A percentile compares a stretch with the other conserved stretches of the same genome.
Evolutionary conservation across 352 stramenopile genomes (phyloP).

Genomic region (Globisporangium iwayamae): DNA sequence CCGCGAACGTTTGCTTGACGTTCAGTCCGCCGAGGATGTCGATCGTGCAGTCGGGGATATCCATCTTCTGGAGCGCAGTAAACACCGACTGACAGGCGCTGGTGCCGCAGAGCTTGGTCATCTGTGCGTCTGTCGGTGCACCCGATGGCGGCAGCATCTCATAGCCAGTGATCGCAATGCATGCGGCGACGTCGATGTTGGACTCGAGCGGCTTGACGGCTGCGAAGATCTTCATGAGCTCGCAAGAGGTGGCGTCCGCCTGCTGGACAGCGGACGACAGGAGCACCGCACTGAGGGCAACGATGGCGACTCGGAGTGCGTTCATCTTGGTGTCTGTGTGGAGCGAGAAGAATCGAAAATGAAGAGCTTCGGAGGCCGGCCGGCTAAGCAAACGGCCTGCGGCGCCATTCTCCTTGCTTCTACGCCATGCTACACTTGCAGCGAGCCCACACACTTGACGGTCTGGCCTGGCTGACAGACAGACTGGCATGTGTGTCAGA

Average conservation of each 20-base stretch:
- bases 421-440: neutral
- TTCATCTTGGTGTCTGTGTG: constrained; percentile 9
- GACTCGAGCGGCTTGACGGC: constrained; percentile 31
- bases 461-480: too few relatives aligned
- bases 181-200: constrained; percentile 29
- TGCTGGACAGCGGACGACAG: constrained; percentile 3
- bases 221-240: constrained; percentile 35
- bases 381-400: neutral
- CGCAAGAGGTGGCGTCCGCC: constrained; percentile 18
- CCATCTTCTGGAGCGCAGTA: constrained; percentile 27
- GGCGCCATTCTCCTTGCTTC: neutral
- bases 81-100: constrained; percentile 24
- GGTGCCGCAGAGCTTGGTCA: constrained; percentile 27
- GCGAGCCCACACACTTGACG: neutral
- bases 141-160: constrained; percentile 29
- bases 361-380: neutral
- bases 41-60: constrained; percentile 40
- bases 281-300: constrained; percentile 1
- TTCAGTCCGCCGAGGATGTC: constrained; percentile 40
- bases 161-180: constrained; percentile 29
- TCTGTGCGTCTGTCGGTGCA: constrained; percentile 26
- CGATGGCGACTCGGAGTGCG: neutral
- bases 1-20: constrained; percentile 32
- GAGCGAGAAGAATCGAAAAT: constrained; percentile 7
- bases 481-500: neutral